Evolutionary conservation across 164 flowering plant species (phyloP), one percentile per base, ranked within the genome.

Genomic region (Buxus sempervirens): DNA sequence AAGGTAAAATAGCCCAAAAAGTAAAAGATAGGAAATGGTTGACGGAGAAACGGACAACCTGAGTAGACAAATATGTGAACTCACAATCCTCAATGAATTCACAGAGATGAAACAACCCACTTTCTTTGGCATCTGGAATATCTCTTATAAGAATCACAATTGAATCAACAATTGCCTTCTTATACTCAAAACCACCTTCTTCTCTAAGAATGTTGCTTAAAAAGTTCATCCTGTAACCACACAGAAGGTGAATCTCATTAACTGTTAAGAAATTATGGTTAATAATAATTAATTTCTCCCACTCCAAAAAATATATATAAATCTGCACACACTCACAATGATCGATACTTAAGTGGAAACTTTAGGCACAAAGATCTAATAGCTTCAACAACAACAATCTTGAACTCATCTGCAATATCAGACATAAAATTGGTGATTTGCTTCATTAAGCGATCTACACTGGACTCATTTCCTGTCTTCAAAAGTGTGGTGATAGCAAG

Each of bases 381-480:
- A 28, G 99, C 99, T 72, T 95, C 99, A 41, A 95, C 99, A 28
- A 95, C 99, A 60, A 95, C 99, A 79, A 95, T 95, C 83, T 92
- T 95, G 72, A 95, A 95, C 76, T 95, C 99, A 70, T 95, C 99
- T 32, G 99, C 99, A 78, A 95, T 95, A 72, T 95, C 99, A 36
- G 99, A 90, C 99, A 95, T 95, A 68, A 95, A 95, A 77, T 90
- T 95, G 26, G 99, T 95, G 54, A 95, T 95, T 78, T 95, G 99
- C 74, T 95, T 95, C 99, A 95, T 92, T 68, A 95, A 73, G 36
- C 99, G 97, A 58, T 95, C 99, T 42, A 95, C 96, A 77, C 97
- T 92, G 25, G 97, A 90, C 70, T 95, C 99, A 75, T 92, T 95
- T 71, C 99, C 99, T 57, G 99, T 95, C 82, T 95, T 95, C 73